Base-by-base conservation (phyloP, 2,329 filamentous ascomycete genomes). In the Aspergillus pseudonomiae region DNA sequence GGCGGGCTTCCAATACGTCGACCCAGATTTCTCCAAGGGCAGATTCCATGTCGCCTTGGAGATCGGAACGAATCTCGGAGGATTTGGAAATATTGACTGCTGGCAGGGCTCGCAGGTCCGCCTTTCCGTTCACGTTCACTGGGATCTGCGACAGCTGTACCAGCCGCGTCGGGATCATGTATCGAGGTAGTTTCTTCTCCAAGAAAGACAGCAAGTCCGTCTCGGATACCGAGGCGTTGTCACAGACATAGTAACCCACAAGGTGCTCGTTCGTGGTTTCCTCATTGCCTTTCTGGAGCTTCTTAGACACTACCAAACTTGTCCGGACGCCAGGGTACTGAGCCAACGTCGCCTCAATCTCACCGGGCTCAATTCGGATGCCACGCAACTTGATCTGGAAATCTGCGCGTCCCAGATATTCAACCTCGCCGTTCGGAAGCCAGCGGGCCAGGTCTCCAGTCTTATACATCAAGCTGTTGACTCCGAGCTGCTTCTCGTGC, bases 361-460 rank as follows among this genome's bases (percentile, higher is more conserved):
- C 81, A 39, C 74, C 80, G 59, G 86, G 79, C 75, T 87, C 89
- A 52, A 88, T 84, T 55, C 87, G 79, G 66, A 84, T 86, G 30
- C 89, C 89, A 3, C 81, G 79, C 26, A 89, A 74, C 74, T 91
- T 90, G 63, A 88, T 83, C 71, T 87, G 87, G 48, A 82, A 82
- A 64, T 89, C 88, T 65, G 85, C 86, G 45, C 88, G 81, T 2
- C 86, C 86, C 10, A 87, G 45, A 24, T 57, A 67, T 57, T 69
- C 66, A 16, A 69, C 59, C n/a, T 65, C 66, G 6, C 66, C 66
- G 58, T 52, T 62, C 4, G 67, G 64, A 4, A 66, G 54, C 56
- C 61, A 68, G 12, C 68, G 52, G 1, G 63, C 68, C 26, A 71
- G 43, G 48, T 72, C 70, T 9, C 70, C 70, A 19, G 67, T 72